Evolutionary conservation across 768 basidiomycete species (phyloP).

Genomic region (Boletus reticuloceps): DNA sequence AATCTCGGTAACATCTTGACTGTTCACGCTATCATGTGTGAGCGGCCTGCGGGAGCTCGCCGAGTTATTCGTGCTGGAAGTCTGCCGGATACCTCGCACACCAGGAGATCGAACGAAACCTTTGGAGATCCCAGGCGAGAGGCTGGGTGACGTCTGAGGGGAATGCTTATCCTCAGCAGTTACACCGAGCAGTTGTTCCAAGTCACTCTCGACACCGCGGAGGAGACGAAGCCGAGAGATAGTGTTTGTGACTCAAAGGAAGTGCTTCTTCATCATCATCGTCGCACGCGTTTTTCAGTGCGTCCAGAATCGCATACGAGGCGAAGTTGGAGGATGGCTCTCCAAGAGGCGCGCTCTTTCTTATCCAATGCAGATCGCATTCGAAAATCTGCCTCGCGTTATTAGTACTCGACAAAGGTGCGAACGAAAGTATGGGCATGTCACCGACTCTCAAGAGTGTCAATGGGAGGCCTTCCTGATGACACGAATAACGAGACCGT

Average conservation of each 20-base stretch:
- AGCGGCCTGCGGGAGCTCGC: conserved; percentile 5
- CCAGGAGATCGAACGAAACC: conserved; percentile 40
- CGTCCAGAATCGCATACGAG: conserved; percentile 64
- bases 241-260: conserved; percentile 48
- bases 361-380: conserved; percentile 52
- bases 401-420: conserved; percentile 15
- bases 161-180: conserved; percentile 30
- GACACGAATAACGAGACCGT: no score
- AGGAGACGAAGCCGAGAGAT: conserved; percentile 59
- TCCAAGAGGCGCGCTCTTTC: conserved; percentile 70
- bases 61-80: conserved; percentile 16
- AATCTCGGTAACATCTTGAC: conserved; percentile 46
- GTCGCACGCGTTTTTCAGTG: conserved; percentile 54
- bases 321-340: conserved; percentile 75
- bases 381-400: conserved; percentile 55
- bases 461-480: no score
- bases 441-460: no score
- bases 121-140: conserved; percentile 37
- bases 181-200: no score
- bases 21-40: conserved; percentile 22
- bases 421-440: no score
- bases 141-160: conserved; percentile 42
- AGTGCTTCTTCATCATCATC: conserved; percentile 32
- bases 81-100: conserved; percentile 34
- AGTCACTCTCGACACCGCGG: conserved; percentile 60